Base-by-base conservation (phyloP, 2,329 filamentous ascomycete species). In the Apiospora phragmitis region DNA sequence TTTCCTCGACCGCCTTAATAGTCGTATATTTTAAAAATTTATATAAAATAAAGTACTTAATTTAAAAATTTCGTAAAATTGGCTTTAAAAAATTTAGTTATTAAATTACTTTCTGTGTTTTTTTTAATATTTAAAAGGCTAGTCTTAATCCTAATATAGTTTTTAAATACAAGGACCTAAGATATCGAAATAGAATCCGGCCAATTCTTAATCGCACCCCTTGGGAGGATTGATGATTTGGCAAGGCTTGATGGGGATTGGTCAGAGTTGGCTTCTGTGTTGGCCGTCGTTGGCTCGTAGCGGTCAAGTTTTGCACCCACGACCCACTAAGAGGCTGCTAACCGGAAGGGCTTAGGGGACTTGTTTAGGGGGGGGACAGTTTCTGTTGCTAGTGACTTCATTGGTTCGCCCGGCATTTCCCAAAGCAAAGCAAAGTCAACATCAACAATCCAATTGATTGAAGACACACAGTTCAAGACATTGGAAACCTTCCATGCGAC, bases 341-440 rank as follows among this genome's bases (percentile, higher is more conserved):
- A 59, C 51, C 29, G 35, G 32, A 59, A 21, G 26, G 32, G 35
- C 35, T 59, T 59, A 59, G 51, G 51, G 51, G 51, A 59, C n/a
- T n/a, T n/a, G 29, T 62, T 55, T 62, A 62, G 55, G 55, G 55
- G 55, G 29, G 55, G 55, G 55, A 32, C 55, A n/a, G 55, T n/a
- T 21, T 21, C 32, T 16, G 29, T 9, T 38, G 55, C 55, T 62
- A 38, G 32, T 35, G 9, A 38, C 55, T 38, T 62, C 55, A 62
- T 62, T 62, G 55, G 55, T 12, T n/a, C 55, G 32, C 32, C 32
- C 55, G 32, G 32, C 55, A 62, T n/a, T 62, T 62, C 32, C 55
- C 55, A 62, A 62, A 38, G 55, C 29, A 38, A 38, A 62, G 55
- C 51, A 59, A 59, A 38, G 55, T 62, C 55, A 62, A 62, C 55